Evolutionary conservation across 345 rosid species (phyloP), one percentile per base, ranked within the genome.

Genomic region (Citrus unshiu): DNA sequence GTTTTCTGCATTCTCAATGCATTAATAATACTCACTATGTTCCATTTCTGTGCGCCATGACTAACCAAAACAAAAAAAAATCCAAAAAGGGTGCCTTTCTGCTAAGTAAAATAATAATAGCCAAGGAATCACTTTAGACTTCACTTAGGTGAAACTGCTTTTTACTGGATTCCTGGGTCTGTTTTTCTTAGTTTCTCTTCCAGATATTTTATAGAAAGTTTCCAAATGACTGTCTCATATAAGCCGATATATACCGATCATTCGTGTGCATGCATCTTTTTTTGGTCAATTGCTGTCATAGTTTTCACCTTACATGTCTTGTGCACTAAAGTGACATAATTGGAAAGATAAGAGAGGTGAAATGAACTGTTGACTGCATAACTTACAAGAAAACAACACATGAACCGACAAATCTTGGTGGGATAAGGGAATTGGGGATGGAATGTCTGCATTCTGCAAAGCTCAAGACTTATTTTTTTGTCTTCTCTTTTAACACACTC

Each of bases 391-490:
- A 76, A 80, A 63, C 56, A 78, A 76, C 78, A 37, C 30, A 81
- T 78, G 87, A 79, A 61, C 87, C 89, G 90, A 88, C 91, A 88
- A 37, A 40, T 76, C 12, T 39, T 87, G 87, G 88, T 85, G 93
- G 89, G 65, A 54, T 66, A 78, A 66, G 76, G 80, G 72, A 81
- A 73, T 81, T 68, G 82, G 60, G 85, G 83, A 80, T 79, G 74
- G 64, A 81, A 81, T 82, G 83, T 84, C 85, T 67, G 76, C 81
- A 74, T 46, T 46, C 51, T 46, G 18, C 51, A 13, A 78, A 75
- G 85, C 88, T 87, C 81, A 83, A 83, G 84, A 80, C 74, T 74
- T 75, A 37, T 77, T n/a, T 58, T 43, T 81, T 73, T 64, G 66
- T 80, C 75, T 73, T 83, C 73, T 78, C 79, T 82, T 84, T 75